Evolutionary conservation across 257 asterid species (phyloP), one percentile per base, ranked within the genome.

Genomic region (Leptodermis oblonga): DNA sequence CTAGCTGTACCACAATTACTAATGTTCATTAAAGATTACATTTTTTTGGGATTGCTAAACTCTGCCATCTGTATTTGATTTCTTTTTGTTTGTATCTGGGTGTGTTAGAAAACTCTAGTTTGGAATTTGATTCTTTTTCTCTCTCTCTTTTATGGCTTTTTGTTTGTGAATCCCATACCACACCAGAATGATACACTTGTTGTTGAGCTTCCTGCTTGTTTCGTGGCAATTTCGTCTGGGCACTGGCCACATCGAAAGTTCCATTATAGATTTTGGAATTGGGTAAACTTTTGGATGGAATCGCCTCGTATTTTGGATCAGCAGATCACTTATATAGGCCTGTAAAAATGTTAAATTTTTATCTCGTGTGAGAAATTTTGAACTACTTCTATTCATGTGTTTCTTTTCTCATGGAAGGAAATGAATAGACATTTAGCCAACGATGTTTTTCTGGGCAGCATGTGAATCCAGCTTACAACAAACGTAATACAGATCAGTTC

Each of bases 381-480:
- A n/a, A n/a, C n/a, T n/a, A n/a, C n/a, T n/a, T n/a, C n/a, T n/a
- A n/a, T n/a, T n/a, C n/a, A n/a, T n/a, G n/a, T n/a, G n/a, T n/a
- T n/a, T n/a, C n/a, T n/a, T n/a, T n/a, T n/a, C n/a, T n/a, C n/a
- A n/a, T n/a, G n/a, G n/a, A n/a, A n/a, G n/a, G n/a, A n/a, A n/a
- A n/a, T n/a, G n/a, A n/a, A n/a, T n/a, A n/a, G n/a, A n/a, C n/a
- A n/a, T n/a, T n/a, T n/a, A n/a, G n/a, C n/a, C n/a, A n/a, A n/a
- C n/a, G n/a, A n/a, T n/a, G n/a, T 39, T 4, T 22, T 22, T 52
- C 30, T 15, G 15, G 30, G 59, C 15, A 8, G 30, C 30, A 52
- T 52, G 59, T 52, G 59, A 52, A n/a, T 52, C 59, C 59, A 52
- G 28, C 59, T 49, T 49, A 49, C 6, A 17, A 20, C 54, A 48